These are phyloP conservation scores for Adansonia grandidieri DNA, from an alignment of 441 rosid genomes.

Conservation along the genomic window DNA sequence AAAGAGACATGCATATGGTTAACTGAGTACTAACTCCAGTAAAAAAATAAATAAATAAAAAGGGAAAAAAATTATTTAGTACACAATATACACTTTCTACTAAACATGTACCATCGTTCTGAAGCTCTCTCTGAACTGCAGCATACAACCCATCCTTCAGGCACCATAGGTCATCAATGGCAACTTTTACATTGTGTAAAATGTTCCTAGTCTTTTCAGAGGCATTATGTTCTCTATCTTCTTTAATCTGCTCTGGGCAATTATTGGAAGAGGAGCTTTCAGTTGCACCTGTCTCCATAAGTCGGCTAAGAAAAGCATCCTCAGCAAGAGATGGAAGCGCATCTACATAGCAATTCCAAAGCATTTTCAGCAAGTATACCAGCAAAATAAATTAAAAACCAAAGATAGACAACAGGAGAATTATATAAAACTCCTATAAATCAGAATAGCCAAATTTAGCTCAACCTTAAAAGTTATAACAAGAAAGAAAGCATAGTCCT, in stretches of 20 bases:
- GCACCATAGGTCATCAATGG: slow-evolving; percentile 59
- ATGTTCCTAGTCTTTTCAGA: slow-evolving; percentile 51
- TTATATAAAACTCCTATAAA: slow-evolving; percentile 6
- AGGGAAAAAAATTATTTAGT: neutral
- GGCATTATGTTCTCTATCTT: slow-evolving; percentile 38
- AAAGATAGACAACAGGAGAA: neutral
- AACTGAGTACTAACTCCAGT: slow-evolving; percentile 1
- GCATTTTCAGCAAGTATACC: slow-evolving; percentile 39
- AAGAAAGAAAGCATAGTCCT: slow-evolving; percentile 8
- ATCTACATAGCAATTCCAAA: slow-evolving; percentile 46
- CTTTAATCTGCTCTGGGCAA: slow-evolving; percentile 50
- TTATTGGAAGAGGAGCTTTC: slow-evolving; percentile 68
- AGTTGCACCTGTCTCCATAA: slow-evolving; percentile 82
- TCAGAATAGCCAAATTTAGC: neutral
- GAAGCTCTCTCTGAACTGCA: slow-evolving; percentile 50
- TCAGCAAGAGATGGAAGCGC: slow-evolving; percentile 47
- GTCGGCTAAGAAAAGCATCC: slow-evolving; percentile 70
- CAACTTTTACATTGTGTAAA: slow-evolving; percentile 49
- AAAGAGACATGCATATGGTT: slow-evolving; percentile 34
- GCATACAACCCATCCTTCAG: slow-evolving; percentile 65
- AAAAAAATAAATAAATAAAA: neutral
- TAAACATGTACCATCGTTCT: slow-evolving; percentile 54
- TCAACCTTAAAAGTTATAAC: neutral
- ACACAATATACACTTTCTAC: neutral
- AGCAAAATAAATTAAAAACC: slow-evolving; percentile 21